A percentile compares a stretch with the other conserved stretches of the same genome.
phyloP scores from a whole-genome alignment of 208 protist species.

The Trypanosoma caninum region DNA sequence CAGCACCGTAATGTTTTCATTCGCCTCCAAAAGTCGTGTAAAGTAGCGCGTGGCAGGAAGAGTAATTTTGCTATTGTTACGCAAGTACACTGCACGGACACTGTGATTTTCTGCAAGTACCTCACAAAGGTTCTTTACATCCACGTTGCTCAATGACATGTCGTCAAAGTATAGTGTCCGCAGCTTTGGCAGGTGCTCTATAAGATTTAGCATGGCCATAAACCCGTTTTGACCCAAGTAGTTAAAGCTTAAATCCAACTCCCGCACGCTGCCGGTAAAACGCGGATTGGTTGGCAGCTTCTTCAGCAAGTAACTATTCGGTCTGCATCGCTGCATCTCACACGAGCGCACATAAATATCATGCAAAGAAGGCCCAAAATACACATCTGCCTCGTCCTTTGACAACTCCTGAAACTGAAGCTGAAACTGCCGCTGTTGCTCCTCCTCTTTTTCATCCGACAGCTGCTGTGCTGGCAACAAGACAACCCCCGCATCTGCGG shows the following conservation, averaged over 20 bases:
- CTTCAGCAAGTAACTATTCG: conserved; percentile 87
- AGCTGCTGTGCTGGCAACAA: neutral
- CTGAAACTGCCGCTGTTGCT: conserved; percentile 22
- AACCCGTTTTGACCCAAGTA: conserved; percentile 89
- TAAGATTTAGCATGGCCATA: conserved; percentile 71
- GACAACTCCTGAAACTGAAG: conserved; percentile 30
- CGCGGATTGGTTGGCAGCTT: conserved; percentile 76
- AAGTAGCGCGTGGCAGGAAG: conserved; percentile 72
- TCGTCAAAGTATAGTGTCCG: conserved; percentile 75
- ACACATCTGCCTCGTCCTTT: conserved; percentile 38
- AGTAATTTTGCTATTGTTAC: conserved; percentile 83
- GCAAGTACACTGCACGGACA: conserved; percentile 51
- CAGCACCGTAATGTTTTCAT: conserved; percentile 51
- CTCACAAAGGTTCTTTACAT: conserved; percentile 74
- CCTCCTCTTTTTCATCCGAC: conserved; percentile 12
- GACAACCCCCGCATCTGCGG: neutral
- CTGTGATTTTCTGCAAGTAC: conserved; percentile 43
- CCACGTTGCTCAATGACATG: conserved; percentile 84
- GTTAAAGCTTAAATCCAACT: conserved; percentile 85
- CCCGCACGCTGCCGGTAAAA: conserved; percentile 66
- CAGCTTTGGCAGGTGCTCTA: conserved; percentile 70
- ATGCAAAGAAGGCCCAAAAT: conserved; percentile 62
- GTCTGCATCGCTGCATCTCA: conserved; percentile 68
- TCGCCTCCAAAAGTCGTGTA: conserved; percentile 60
- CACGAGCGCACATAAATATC: conserved; percentile 85